Base-by-base conservation (phyloP, 2,329 filamentous ascomycete genomes). In the Penicillium capsulatum region DNA sequence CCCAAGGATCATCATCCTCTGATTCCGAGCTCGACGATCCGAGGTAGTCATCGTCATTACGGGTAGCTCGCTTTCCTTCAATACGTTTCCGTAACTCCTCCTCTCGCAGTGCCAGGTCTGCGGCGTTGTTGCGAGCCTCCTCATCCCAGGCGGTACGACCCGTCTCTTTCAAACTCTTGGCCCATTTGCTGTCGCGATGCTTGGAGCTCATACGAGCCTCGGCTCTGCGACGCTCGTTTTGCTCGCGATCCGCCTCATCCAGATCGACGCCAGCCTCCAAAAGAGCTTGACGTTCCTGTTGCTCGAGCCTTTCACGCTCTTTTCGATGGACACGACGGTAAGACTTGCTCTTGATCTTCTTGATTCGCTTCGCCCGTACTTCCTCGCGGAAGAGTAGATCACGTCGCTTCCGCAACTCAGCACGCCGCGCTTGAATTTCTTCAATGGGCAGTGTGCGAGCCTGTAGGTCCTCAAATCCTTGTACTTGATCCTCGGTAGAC, bases 271-370 rank as follows among this genome's bases (percentile, higher is more conserved):
- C 79, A 13, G 76, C 76, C 35, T 79, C 77, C 32, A 72, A 69
- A 36, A 82, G 65, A 27, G 75, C 74, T 42, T 79, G 72, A 38
- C 72, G 70, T 50, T 83, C 79, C 34, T 74, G 68, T 44, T 79
- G 68, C 34, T 77, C 73, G 43, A 76, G 59, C 47, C 73, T 74
- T 59, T 83, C 78, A 10, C 79, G 73, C 59, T 85, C 86, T 60
- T 84, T 95, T 26, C 91, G 81, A 66, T 97, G 91, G 10, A 97
- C 84, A 31, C 90, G 83, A 39, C 91, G 86, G 62, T 94, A 98
- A 0, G 89, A 80, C 65, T 96, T 98, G 62, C 86, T 94, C 75
- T 98, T 98, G 70, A 98, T 98, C 73, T 97, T 97, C 71, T 96
- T 95, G 68, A 98, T 88, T 16, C 92, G 83, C 68, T 90, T 94